Evolutionary conservation across 345 rosid species (phyloP).

Genomic region (Pistacia atlantica): DNA sequence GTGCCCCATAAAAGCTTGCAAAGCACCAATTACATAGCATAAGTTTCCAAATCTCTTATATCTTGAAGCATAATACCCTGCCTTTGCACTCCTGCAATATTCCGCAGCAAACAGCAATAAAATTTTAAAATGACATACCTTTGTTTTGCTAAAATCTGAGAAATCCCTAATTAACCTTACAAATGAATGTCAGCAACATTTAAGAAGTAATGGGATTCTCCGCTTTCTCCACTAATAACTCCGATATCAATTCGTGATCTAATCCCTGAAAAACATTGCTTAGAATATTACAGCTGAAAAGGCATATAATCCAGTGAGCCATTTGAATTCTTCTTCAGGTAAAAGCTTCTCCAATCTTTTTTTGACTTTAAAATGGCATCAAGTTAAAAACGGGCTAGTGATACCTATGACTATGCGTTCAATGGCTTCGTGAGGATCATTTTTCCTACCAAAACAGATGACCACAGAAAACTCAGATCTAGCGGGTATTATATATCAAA

Average conservation of each 20-base stretch:
- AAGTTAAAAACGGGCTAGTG: not conserved
- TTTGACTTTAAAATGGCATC: not conserved
- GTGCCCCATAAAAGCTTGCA: constrained; percentile 90
- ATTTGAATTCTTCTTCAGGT: not conserved
- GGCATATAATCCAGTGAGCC: not conserved
- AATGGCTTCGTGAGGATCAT: constrained; percentile 78
- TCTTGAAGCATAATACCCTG: constrained; percentile 88
- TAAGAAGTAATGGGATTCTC: constrained; percentile 71
- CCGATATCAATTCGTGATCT: constrained; percentile 77
- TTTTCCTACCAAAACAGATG: constrained; percentile 57
- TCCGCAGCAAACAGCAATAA: constrained; percentile 15
- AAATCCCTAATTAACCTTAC: constrained; percentile 51
- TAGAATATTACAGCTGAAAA: constrained; percentile 16
- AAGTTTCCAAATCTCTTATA: constrained; percentile 86
- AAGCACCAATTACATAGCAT: constrained; percentile 85
- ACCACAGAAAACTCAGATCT: constrained; percentile 9
- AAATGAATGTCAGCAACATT: constrained; percentile 97
- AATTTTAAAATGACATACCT: constrained; percentile 18
- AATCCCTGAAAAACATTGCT: constrained; percentile 50
- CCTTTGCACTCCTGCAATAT: constrained; percentile 89
- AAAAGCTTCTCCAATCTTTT: not conserved
- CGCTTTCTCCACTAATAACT: constrained; percentile 56
- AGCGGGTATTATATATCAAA: not conserved
- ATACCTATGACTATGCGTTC: constrained; percentile 84
- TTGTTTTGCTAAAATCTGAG: constrained; percentile 10